A percentile compares a stretch with the other conserved stretches of the same genome.
These are phyloP conservation scores for Verruconis gallopava DNA, from an alignment of 2,329 filamentous ascomycete genomes.

Conservation along the genomic window DNA sequence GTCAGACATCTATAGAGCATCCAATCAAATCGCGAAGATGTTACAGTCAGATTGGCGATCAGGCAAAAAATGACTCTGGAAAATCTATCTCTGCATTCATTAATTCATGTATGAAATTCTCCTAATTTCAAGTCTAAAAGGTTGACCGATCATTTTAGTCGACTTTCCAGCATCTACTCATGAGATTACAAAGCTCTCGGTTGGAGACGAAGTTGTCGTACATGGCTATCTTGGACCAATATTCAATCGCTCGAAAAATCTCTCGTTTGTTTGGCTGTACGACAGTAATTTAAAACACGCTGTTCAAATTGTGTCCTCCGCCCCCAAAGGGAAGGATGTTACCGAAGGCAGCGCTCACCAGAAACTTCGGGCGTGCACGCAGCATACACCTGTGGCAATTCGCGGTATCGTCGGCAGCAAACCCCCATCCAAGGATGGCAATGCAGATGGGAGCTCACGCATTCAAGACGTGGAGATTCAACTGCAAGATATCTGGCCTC, in stretches of 20 bases:
- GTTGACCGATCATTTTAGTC: too few relatives aligned
- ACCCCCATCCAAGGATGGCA: constrained; percentile 22
- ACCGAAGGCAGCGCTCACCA: constrained; percentile 11
- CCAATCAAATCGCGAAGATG: too few relatives aligned
- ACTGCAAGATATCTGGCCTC: constrained; percentile 47
- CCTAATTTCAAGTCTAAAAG: too few relatives aligned
- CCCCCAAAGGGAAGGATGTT: constrained; percentile 15
- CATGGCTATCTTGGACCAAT: constrained; percentile 62
- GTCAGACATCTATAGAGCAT: too few relatives aligned
- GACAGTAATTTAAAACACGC: constrained; percentile 30
- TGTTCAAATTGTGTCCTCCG: constrained; percentile 38
- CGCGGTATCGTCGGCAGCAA: constrained; percentile 36
- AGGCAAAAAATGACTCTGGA: too few relatives aligned
- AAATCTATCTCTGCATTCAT: neutral
- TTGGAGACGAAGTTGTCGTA: constrained; percentile 36
- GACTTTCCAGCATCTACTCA: constrained; percentile 32
- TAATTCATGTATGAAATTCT: neutral
- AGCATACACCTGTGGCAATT: constrained; percentile 43
- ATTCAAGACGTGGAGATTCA: constrained; percentile 43
- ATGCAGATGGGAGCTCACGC: constrained; percentile 19
- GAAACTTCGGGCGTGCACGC: constrained; percentile 24
- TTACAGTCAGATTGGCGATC: too few relatives aligned
- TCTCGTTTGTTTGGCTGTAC: constrained; percentile 55
- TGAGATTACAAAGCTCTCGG: constrained; percentile 20
- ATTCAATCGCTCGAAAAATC: constrained; percentile 51